Evolutionary conservation across 129 eudicot species (phyloP).

Genomic region (Flaveria bidentis): DNA sequence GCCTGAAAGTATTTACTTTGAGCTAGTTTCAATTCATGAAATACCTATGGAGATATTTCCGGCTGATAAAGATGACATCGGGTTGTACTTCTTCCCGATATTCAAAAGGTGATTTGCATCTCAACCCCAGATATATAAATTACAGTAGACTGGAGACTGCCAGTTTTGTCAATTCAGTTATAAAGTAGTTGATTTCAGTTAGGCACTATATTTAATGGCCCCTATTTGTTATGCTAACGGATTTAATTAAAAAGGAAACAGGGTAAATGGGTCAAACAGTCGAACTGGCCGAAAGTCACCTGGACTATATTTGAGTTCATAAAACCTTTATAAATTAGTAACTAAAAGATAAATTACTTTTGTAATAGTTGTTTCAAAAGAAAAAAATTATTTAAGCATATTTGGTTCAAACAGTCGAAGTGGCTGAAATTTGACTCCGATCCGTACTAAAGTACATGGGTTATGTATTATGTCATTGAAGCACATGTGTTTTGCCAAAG

Average conservation of each 20-base stretch:
- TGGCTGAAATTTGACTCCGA: no score
- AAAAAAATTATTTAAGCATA: not conserved
- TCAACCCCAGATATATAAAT: not conserved
- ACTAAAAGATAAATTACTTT: not conserved
- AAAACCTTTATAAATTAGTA: not conserved
- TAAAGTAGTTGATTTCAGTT: not conserved
- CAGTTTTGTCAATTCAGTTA: not conserved
- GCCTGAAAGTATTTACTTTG: slow-evolving; percentile 59
- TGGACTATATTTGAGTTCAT: not conserved
- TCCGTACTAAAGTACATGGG: not conserved
- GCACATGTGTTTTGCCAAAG: not conserved
- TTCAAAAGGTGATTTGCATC: slow-evolving; percentile 41
- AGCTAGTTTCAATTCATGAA: slow-evolving; percentile 34
- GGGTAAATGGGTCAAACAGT: not conserved
- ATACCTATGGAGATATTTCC: slow-evolving; percentile 46
- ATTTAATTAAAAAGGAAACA: not conserved
- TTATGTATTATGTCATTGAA: not conserved
- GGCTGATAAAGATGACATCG: slow-evolving; percentile 57
- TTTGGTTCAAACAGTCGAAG: not conserved
- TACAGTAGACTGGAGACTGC: slow-evolving; percentile 33
- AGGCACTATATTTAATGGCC: no score
- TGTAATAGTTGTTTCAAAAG: not conserved
- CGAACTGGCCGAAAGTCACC: not conserved
- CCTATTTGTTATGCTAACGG: not conserved
- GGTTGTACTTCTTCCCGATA: slow-evolving; percentile 60